Evolutionary conservation across 1,139 yeast species (phyloP).

Genomic region (Meyerozyma smithsonii): DNA sequence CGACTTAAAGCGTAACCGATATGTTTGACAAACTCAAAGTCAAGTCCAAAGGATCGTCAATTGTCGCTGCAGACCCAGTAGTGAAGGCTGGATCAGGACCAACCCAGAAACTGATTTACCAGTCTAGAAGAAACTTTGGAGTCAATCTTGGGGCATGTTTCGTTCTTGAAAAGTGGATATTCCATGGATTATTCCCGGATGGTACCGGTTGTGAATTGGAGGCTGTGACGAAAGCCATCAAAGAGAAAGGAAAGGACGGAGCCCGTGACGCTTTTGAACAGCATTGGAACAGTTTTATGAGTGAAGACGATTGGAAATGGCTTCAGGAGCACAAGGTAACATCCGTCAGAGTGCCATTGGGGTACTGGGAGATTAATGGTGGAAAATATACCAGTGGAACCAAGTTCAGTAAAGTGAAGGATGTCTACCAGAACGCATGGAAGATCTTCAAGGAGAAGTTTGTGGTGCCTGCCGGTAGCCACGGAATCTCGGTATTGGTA

Average conservation of each 20-base stretch:
- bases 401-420: slow-evolving; percentile 47
- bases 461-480: slow-evolving; percentile 49
- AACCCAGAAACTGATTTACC: slow-evolving; percentile 50
- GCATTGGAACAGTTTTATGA: slow-evolving; percentile 67
- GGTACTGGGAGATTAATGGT: slow-evolving; percentile 82
- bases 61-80: slow-evolving; percentile 26
- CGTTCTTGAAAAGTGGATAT: slow-evolving; percentile 75
- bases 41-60: slow-evolving; percentile 30
- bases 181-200: slow-evolving; percentile 50
- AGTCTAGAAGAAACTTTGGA: slow-evolving; percentile 69
- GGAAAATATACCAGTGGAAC: slow-evolving; percentile 56
- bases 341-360: slow-evolving; percentile 79
- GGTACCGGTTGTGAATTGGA: slow-evolving; percentile 64
- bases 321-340: slow-evolving; percentile 62
- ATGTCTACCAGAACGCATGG: slow-evolving; percentile 75
- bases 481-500: slow-evolving; percentile 67
- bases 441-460: slow-evolving; percentile 42
- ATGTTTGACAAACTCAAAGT: slow-evolving; percentile 42
- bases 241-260: slow-evolving; percentile 47
- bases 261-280: slow-evolving; percentile 54
- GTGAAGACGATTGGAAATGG: slow-evolving; percentile 78
- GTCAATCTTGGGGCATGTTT: slow-evolving; percentile 85
- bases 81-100: slow-evolving; percentile 34
- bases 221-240: slow-evolving; percentile 51
- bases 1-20: too few relatives aligned